Percentiles rank a stretch among this genome's conserved stretches.
Conservation (phyloP, 257 asterid genomes). For the Hygrophila difformis region DNA sequence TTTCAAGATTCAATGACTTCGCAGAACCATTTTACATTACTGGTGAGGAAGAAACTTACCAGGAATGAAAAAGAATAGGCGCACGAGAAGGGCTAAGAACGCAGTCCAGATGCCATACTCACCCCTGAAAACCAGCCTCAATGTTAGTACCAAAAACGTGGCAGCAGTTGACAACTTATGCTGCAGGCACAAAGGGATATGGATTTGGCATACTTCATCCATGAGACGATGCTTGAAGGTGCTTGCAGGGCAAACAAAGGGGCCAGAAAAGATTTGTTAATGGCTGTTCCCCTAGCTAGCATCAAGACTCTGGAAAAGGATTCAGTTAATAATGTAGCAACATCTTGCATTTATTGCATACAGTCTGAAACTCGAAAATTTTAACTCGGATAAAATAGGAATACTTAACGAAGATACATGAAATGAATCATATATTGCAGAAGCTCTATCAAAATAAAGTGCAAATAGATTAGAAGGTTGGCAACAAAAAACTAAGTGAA, state of each 20-base stretch:
- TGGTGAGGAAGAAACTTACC: conserved; percentile 29
- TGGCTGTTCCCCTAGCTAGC: conserved; percentile 74
- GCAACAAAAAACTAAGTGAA: too few relatives aligned
- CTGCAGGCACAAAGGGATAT: not conserved
- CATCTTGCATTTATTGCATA: not conserved
- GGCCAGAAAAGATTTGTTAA: conserved; percentile 77
- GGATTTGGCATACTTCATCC: conserved; percentile 64
- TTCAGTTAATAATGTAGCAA: not conserved
- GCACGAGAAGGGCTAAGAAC: conserved; percentile 81
- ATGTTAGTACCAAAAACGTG: not conserved
- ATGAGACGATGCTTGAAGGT: conserved; percentile 59
- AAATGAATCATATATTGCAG: too few relatives aligned
- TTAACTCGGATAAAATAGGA: too few relatives aligned
- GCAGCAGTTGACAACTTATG: not conserved
- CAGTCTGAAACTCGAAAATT: too few relatives aligned
- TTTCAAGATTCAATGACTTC: too few relatives aligned
- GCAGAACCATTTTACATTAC: too few relatives aligned
- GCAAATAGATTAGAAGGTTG: too few relatives aligned
- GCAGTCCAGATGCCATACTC: conserved; percentile 97
- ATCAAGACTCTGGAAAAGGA: conserved; percentile 56
- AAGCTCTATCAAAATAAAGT: too few relatives aligned
- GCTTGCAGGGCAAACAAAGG: conserved; percentile 83
- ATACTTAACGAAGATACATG: too few relatives aligned
- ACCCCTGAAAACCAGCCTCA: conserved; percentile 46
- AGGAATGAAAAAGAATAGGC: conserved; percentile 77